Evolutionary conservation across 768 basidiomycete genomes (phyloP).

Genomic region (Filobasidium wieringae): DNA sequence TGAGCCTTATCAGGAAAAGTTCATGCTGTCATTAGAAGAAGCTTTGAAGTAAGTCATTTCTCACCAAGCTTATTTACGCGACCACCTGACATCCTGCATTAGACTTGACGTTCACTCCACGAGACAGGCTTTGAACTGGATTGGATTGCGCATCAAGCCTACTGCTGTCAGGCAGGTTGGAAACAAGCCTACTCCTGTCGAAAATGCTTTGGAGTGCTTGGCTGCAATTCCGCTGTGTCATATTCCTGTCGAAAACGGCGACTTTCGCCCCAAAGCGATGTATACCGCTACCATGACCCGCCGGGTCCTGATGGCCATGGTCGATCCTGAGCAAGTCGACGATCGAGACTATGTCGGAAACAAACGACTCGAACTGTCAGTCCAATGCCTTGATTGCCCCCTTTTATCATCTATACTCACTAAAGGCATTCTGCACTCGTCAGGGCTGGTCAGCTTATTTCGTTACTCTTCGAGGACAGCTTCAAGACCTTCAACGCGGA

Average conservation of each 20-base stretch:
- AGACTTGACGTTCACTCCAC: slow-evolving; percentile 58
- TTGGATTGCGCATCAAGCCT: slow-evolving; percentile 81
- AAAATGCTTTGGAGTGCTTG: slow-evolving; percentile 91
- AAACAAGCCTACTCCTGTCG: slow-evolving; percentile 55
- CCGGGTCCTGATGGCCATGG: slow-evolving; percentile 88
- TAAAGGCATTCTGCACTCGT: not conserved
- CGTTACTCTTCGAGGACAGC: slow-evolving; percentile 90
- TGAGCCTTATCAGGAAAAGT: slow-evolving; percentile 72
- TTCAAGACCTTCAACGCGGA: slow-evolving; percentile 98
- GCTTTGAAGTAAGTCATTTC: slow-evolving; percentile 52
- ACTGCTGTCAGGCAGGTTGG: slow-evolving; percentile 46
- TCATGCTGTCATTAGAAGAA: slow-evolving; percentile 87
- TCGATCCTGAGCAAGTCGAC: slow-evolving; percentile 93
- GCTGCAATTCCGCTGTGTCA: slow-evolving; percentile 95
- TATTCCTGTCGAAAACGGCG: slow-evolving; percentile 76
- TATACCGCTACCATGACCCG: slow-evolving; percentile 97
- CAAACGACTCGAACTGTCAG: slow-evolving; percentile 92
- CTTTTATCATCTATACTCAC: slow-evolving; percentile 10
- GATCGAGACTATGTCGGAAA: slow-evolving; percentile 99
- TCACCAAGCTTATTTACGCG: not conserved
- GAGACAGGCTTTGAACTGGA: slow-evolving; percentile 88
- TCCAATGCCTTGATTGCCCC: slow-evolving; percentile 16
- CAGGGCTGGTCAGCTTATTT: slow-evolving; percentile 90
- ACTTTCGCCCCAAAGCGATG: slow-evolving; percentile 86
- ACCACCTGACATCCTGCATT: not conserved